Base-by-base conservation (phyloP, 441 rosid species). In the Adansonia rubrostipa region DNA sequence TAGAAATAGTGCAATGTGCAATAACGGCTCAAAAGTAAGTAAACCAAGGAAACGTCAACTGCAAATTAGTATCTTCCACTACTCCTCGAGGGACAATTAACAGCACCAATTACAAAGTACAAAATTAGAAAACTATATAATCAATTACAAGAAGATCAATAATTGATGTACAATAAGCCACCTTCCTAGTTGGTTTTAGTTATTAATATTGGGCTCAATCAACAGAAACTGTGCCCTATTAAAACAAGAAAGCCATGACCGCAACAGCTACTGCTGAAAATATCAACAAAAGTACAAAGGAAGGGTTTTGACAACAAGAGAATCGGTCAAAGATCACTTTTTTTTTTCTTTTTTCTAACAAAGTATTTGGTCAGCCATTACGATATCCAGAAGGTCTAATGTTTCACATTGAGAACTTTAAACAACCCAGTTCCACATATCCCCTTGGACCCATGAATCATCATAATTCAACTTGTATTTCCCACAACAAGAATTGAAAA, bases 371-470 rank as follows among this genome's bases (percentile, higher is more conserved):
- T 75, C 48, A 71, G 85, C n/a, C 79, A 78, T 77, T 66, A 56
- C 71, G 79, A 78, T 40, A 85, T 81, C 86, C 78, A 75, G 77
- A 81, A 81, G 80, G 85, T 80, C 84, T 45, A 82, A 40, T 74
- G 74, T 69, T 82, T 84, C 76, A 80, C 86, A 82, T 75, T 80
- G 77, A 83, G 79, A 74, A 63, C 69, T 42, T 61, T 48, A 71
- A 78, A 54, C 72, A 67, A 19, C 7, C 71, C n/a, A 58, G 72
- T 56, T 50, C 10, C 61, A 76, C 6, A 75, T 70, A 77, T 51
- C 64, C 71, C 74, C 75, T 45, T 15, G 36, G 54, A 74, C 77
- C 65, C 78, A 75, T 45, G 50, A 72, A 78, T 56, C 63, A 76
- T 24, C 73, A 67, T 7, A 79, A 80, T 60, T 82, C 75, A 76